Evolutionary conservation across 371 early-diverging fungal species (phyloP).

Genomic region (Parasitella parasitica): DNA sequence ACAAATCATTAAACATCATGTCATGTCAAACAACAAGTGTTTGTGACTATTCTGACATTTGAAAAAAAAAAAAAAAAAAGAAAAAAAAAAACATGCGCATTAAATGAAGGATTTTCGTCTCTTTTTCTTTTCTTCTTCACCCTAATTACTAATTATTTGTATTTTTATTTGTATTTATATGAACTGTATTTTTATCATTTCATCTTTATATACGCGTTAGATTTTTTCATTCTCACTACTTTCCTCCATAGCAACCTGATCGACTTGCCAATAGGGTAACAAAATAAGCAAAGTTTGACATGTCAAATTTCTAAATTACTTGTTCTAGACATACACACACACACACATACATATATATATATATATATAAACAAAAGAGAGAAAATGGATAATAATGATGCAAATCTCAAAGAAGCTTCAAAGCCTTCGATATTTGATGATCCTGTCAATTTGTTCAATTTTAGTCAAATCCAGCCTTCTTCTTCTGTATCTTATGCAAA

Average conservation of each 20-base stretch:
- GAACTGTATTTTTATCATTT: neutral
- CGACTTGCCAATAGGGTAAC: neutral
- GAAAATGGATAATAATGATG: neutral
- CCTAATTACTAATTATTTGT: neutral
- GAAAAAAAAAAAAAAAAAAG: neutral
- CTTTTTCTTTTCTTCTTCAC: neutral
- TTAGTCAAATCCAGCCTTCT: constrained; percentile 6
- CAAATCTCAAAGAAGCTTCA: neutral
- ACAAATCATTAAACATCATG: too few species aligned
- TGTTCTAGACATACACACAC: neutral
- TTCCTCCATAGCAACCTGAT: neutral
- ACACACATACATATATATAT: too few species aligned
- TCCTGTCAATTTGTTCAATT: constrained; percentile 14
- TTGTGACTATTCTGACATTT: neutral
- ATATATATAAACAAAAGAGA: too few species aligned
- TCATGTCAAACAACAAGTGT: too few species aligned
- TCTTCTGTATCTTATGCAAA: constrained; percentile 6
- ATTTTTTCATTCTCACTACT: neutral
- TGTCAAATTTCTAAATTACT: neutral
- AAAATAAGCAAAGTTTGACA: neutral
- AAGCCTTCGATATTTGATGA: constrained; percentile 11
- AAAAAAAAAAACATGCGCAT: neutral
- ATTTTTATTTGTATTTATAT: constrained; percentile 1
- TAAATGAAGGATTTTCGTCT: neutral
- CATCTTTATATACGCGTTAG: neutral